A percentile compares a stretch with the other conserved stretches of the same genome.
Evolutionary conservation across 768 basidiomycete genomes (phyloP).

Genomic region (Lactarius deliciosus): DNA sequence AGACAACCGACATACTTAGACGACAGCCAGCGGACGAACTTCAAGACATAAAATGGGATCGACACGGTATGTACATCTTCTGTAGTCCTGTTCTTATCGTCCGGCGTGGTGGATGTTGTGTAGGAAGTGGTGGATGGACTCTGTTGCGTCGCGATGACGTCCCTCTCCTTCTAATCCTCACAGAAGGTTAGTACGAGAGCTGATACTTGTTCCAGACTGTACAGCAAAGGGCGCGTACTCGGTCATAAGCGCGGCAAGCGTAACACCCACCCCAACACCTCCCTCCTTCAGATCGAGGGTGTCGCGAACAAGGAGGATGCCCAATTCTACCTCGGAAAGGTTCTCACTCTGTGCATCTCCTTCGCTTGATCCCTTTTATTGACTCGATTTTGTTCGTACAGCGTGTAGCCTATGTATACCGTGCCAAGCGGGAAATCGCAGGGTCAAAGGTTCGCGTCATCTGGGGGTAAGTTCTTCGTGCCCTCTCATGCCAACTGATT

Average conservation of each 20-base stretch:
- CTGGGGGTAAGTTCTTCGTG: constrained; percentile 74
- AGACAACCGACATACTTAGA: constrained; percentile 31
- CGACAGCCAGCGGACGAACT: constrained; percentile 28
- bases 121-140: constrained; percentile 48
- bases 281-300: constrained; percentile 96
- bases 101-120: constrained; percentile 26
- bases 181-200: neutral
- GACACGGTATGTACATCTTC: constrained; percentile 60
- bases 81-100: neutral
- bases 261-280: constrained; percentile 94
- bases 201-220: constrained; percentile 59
- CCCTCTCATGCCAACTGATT: neutral
- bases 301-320: constrained; percentile 92
- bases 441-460: constrained; percentile 97
- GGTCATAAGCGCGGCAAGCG: constrained; percentile 99
- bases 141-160: constrained; percentile 30
- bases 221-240: constrained; percentile 94
- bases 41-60: constrained; percentile 67
- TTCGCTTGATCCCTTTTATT: neutral
- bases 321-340: constrained; percentile 98
- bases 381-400: constrained; percentile 35
- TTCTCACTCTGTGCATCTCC: constrained; percentile 39
- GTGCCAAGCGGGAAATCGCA: constrained; percentile 89
- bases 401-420: constrained; percentile 98
- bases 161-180: neutral